Conservation (phyloP, 257 asterid species). For the Ilex asprella region DNA sequence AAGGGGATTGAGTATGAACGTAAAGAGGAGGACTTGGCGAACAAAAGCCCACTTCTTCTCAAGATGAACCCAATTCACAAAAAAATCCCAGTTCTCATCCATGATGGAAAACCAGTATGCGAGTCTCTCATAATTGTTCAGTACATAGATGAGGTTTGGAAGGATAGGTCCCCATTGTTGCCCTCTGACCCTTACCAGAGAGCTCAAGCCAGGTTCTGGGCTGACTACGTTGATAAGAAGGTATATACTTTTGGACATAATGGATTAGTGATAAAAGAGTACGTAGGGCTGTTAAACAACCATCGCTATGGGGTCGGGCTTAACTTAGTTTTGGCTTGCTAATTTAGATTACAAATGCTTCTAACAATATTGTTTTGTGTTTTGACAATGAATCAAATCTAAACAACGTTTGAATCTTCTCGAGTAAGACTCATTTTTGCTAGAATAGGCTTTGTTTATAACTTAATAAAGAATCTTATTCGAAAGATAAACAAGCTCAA, state of each 20-base stretch:
- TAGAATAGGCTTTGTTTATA: no score
- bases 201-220: constrained; percentile 36
- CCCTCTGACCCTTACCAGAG: constrained; percentile 28
- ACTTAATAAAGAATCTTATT: no score
- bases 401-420: no score
- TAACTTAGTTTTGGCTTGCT: no score
- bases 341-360: no score
- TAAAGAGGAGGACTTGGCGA: constrained; percentile 11
- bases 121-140: constrained; percentile 19
- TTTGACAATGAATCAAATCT: no score
- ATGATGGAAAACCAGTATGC: constrained; percentile 19
- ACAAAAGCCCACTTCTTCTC: constrained; percentile 17
- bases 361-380: no score
- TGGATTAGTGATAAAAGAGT: no score
- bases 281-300: no score
- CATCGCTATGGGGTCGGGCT: no score
- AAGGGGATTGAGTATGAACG: constrained; percentile 16
- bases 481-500: no score
- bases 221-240: constrained; percentile 27
- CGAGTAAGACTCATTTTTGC: no score
- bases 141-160: constrained; percentile 34
- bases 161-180: constrained; percentile 13
- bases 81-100: constrained; percentile 29
- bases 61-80: constrained; percentile 35
- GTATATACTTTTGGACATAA: not conserved